These are phyloP conservation scores for Leccinum longicurvipes DNA, from an alignment of 768 basidiomycete species.

Conservation along the genomic window DNA sequence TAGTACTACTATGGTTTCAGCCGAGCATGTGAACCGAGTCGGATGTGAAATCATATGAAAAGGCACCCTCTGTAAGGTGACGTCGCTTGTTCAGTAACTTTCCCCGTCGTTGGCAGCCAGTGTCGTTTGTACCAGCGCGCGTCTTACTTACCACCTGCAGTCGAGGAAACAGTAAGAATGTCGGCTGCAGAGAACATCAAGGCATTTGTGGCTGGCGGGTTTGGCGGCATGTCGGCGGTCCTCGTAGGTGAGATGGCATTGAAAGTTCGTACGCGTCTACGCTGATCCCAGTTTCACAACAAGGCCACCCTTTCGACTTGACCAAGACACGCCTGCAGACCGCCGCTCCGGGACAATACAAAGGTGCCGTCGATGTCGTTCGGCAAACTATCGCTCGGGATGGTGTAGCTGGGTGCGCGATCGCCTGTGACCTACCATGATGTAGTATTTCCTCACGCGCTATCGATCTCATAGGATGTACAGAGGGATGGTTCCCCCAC, in stretches of 20 bases:
- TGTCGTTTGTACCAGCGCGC: not conserved
- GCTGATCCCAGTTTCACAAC: constrained; percentile 6
- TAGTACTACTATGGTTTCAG: not conserved
- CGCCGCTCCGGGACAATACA: constrained; percentile 83
- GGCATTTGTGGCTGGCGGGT: constrained; percentile 91
- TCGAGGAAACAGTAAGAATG: constrained; percentile 20
- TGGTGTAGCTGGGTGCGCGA: constrained; percentile 79
- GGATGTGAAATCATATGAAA: constrained; percentile 31
- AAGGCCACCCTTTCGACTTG: constrained; percentile 96
- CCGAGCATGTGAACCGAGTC: not conserved
- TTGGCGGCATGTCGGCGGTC: constrained; percentile 84
- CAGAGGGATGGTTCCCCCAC: constrained; percentile 89
- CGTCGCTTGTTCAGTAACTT: constrained; percentile 27
- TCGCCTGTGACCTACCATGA: not conserved
- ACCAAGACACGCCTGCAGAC: constrained; percentile 97
- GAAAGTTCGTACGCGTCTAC: not conserved
- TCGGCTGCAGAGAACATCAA: constrained; percentile 52
- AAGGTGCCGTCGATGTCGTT: constrained; percentile 90
- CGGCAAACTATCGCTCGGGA: constrained; percentile 88
- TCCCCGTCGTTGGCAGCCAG: not conserved
- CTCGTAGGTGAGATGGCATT: constrained; percentile 62
- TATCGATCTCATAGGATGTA: constrained; percentile 56
- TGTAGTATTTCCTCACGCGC: constrained; percentile 1
- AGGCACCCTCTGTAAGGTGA: constrained; percentile 4
- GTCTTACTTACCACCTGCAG: constrained; percentile 11